phyloP scores from a whole-genome alignment of 129 eudicot genomes.

The Daucus carota region DNA sequence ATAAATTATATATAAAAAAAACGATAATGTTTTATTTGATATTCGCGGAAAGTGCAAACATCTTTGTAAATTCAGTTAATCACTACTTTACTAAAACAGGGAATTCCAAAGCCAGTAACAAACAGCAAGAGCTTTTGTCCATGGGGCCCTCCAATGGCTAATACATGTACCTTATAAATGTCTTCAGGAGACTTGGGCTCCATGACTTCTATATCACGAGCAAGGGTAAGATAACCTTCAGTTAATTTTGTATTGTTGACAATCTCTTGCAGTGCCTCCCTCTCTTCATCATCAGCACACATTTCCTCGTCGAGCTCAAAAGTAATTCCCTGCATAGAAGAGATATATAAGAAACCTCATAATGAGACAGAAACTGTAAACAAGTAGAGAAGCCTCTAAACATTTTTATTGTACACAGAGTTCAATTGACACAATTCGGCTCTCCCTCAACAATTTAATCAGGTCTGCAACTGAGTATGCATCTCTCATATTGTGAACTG shows the following conservation, averaged over 20 bases:
- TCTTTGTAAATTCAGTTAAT: no score
- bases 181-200: slow-evolving; percentile 99
- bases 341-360: neutral
- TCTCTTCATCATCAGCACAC: slow-evolving; percentile 69
- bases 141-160: neutral
- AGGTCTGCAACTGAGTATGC: neutral
- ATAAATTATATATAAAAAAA: neutral
- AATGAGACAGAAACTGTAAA: neutral
- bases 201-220: slow-evolving; percentile 99
- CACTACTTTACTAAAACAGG: neutral
- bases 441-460: neutral
- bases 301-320: slow-evolving; percentile 82
- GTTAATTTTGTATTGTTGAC: slow-evolving; percentile 68
- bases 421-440: neutral
- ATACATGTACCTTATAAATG: slow-evolving; percentile 71
- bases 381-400: neutral
- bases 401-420: no score
- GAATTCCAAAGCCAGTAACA: neutral
- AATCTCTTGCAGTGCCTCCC: slow-evolving; percentile 80
- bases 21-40: neutral
- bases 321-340: slow-evolving; percentile 50
- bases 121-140: neutral
- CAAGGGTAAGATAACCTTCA: slow-evolving; percentile 97
- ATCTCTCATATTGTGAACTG: neutral
- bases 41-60: neutral